Evolutionary conservation across 306 rosid species (phyloP), one percentile per base, ranked within the genome.

Genomic region (Cyamopsis tetragonoloba): DNA sequence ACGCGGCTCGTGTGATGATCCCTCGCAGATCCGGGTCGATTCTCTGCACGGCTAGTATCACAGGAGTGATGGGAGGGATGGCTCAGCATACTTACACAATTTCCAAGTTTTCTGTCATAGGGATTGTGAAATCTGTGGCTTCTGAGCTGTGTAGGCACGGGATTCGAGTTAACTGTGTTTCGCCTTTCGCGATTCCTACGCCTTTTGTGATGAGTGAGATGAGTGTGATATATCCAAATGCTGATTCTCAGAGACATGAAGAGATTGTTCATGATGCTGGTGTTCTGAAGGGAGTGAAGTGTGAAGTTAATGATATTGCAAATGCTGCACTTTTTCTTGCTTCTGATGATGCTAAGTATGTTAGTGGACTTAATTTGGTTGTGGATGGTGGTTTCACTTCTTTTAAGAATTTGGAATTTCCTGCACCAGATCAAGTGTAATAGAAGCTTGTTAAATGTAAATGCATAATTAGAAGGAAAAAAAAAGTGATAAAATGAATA

Each of bases 331-430:
- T 93, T 38, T 93, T 59, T 77, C 90, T 89, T 74, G 98, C 79
- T 7, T 86, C 97, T 7, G 87, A 84, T 73, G 82, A 93, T 43
- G 91, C 96, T 31, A 88, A 82, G 69, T 93, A 88, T 68, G 85
- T 89, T 30, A 89, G 71, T 68, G 98, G 95, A 1, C 98, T 83
- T 61, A 88, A 86, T 75, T 75, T 93, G 77, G 87, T 93, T 66
- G 88, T 89, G 24, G 97, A 93, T 80, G 98, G 98, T 18, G 96
- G 89, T 57, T 88, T 89, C 71, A 86, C 96, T 15, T 86, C 87
- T 75, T 87, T 93, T 79, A 93, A 89, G 84, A 83, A 19, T 28
- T 58, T 88, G 24, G 49, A 20, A 12, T 65, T 89, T 61, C 82
- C 88, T 49, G 64, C 79, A 38, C 87, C 82, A 31, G 78, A 88